Evolutionary conservation across 2,329 filamentous ascomycete species (phyloP).

Genomic region (Aaosphaeria pasadenensis): DNA sequence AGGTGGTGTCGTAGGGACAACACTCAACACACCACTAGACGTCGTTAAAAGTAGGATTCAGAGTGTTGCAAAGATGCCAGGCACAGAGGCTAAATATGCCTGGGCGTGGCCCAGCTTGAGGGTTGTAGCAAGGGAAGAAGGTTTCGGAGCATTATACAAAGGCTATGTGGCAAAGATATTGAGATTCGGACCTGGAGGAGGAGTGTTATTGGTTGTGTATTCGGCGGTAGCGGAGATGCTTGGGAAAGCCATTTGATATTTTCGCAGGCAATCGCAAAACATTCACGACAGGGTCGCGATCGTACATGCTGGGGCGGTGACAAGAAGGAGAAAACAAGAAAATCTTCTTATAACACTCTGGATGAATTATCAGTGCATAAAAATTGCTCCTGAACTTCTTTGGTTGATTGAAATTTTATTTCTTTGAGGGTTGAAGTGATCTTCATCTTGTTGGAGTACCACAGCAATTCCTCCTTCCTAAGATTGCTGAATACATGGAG

Average conservation of each 20-base stretch:
- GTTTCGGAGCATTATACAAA: slow-evolving; percentile 25
- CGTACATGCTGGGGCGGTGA: too few relatives aligned
- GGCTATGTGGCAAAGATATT: slow-evolving; percentile 29
- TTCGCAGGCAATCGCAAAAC: too few relatives aligned
- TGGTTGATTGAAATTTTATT: too few relatives aligned
- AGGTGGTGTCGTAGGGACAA: slow-evolving; percentile 26
- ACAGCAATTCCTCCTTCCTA: too few relatives aligned
- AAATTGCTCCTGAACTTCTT: too few relatives aligned
- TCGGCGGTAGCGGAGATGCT: slow-evolving; percentile 21
- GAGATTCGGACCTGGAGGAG: slow-evolving; percentile 27
- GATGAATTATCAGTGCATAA: too few relatives aligned
- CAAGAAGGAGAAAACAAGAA: too few relatives aligned
- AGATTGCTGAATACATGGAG: too few relatives aligned
- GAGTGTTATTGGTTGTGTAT: slow-evolving; percentile 28
- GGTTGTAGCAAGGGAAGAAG: slow-evolving; percentile 25
- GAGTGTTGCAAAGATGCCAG: slow-evolving; percentile 23
- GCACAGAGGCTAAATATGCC: slow-evolving; percentile 22
- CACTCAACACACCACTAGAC: slow-evolving; percentile 29
- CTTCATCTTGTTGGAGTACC: too few relatives aligned
- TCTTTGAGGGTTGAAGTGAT: too few relatives aligned
- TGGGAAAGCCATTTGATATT: background rate
- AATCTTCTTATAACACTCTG: too few relatives aligned
- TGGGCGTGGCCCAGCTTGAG: slow-evolving; percentile 29
- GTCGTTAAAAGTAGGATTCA: slow-evolving; percentile 32
- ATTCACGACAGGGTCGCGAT: too few relatives aligned